phyloP scores from a whole-genome alignment of 2,329 filamentous ascomycete species.

The Fusarium haematococcum region DNA sequence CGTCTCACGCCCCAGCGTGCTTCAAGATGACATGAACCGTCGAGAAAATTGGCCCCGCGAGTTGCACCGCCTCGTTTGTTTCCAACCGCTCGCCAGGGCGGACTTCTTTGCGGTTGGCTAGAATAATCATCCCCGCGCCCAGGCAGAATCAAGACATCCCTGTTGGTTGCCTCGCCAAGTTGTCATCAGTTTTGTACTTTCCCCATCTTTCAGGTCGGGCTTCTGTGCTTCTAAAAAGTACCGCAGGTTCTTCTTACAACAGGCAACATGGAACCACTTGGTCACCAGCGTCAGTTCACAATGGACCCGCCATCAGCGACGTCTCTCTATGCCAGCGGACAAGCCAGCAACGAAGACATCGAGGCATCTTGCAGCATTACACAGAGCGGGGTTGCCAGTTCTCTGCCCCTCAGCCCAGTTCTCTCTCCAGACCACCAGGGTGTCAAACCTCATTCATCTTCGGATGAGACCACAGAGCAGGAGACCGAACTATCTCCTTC shows the following conservation, averaged over 20 bases:
- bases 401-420: not conserved
- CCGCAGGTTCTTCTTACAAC: not conserved
- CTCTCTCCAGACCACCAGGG: not conserved
- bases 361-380: not conserved
- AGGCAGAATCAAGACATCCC: not conserved
- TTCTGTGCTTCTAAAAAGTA: not conserved
- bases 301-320: not conserved
- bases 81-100: not conserved
- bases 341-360: not conserved
- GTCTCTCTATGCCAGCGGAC: not conserved
- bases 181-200: not conserved
- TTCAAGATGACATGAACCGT: not conserved
- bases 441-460: not conserved
- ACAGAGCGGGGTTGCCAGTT: not conserved
- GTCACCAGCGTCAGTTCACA: not conserved
- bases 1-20: not conserved
- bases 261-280: not conserved
- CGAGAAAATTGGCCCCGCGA: not conserved
- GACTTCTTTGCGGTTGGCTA: not conserved
- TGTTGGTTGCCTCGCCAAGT: not conserved
- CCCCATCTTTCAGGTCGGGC: not conserved
- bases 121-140: not conserved
- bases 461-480: not conserved
- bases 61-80: not conserved
- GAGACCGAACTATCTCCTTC: not conserved